Conservation (phyloP, 805 yeast species). For the Dipodascus geniculatus region DNA sequence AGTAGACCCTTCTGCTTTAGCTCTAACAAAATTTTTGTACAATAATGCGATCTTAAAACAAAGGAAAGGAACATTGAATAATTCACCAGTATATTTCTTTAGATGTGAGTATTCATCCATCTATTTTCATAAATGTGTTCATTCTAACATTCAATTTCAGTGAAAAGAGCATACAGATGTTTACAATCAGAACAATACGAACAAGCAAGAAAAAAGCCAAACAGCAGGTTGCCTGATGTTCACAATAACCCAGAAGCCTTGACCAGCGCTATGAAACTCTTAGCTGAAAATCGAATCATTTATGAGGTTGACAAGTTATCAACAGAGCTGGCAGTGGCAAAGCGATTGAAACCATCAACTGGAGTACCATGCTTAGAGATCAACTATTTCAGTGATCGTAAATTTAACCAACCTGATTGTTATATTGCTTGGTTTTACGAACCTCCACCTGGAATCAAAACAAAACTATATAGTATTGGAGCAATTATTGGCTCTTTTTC, state of each 20-base stretch:
- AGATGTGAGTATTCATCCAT: slow-evolving; percentile 29
- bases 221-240: slow-evolving; percentile 41
- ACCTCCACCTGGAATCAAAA: slow-evolving; percentile 50
- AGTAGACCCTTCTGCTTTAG: slow-evolving; percentile 45
- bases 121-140: neutral
- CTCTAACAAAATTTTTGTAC: slow-evolving; percentile 61
- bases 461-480: slow-evolving; percentile 49
- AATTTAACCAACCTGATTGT: neutral
- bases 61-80: slow-evolving; percentile 67
- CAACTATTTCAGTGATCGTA: neutral
- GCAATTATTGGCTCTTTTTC: slow-evolving; percentile 54
- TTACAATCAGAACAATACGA: slow-evolving; percentile 62
- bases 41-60: slow-evolving; percentile 58
- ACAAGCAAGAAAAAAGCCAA: slow-evolving; percentile 30
- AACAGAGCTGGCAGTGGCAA: slow-evolving; percentile 43
- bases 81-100: slow-evolving; percentile 69
- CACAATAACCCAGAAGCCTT: slow-evolving; percentile 39
- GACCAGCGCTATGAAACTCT: slow-evolving; percentile 44
- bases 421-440: slow-evolving; percentile 80
- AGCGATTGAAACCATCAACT: slow-evolving; percentile 60
- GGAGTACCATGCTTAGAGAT: slow-evolving; percentile 34
- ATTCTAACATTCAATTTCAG: slow-evolving; percentile 2
- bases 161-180: slow-evolving; percentile 72
- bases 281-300: slow-evolving; percentile 64
- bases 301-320: slow-evolving; percentile 67